Percentiles rank a stretch among this genome's conserved stretches.
Conservation (phyloP, 2,329 filamentous ascomycete species). For the Xylariaceae sp. region DNA sequence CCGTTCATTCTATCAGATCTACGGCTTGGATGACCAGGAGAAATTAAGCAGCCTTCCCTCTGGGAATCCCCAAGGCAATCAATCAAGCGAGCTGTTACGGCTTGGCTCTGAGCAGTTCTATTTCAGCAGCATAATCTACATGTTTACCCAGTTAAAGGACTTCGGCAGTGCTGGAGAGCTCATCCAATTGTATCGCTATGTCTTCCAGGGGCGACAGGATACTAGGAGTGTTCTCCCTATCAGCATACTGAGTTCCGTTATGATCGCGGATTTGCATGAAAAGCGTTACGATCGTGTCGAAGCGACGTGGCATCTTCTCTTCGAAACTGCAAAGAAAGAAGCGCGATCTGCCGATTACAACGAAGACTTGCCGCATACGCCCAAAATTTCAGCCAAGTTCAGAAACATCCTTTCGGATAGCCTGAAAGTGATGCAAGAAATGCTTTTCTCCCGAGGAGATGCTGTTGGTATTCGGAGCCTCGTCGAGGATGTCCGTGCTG, state of each 20-base stretch:
- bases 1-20: conserved; percentile 39
- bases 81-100: conserved; percentile 23
- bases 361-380: conserved; percentile 38
- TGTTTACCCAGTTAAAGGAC: conserved; percentile 47
- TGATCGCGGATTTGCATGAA: conserved; percentile 65
- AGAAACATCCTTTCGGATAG: conserved; percentile 58
- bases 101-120: conserved; percentile 30
- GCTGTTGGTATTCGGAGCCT: conserved; percentile 50
- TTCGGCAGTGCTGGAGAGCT: conserved; percentile 60
- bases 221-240: conserved; percentile 48
- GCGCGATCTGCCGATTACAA: conserved; percentile 39
- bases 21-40: conserved; percentile 23
- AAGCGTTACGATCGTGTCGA: conserved; percentile 63
- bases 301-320: conserved; percentile 66
- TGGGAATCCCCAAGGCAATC: neutral
- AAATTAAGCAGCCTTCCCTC: conserved; percentile 12
- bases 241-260: conserved; percentile 64
- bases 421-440: conserved; percentile 52
- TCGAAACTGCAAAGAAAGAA: conserved; percentile 53
- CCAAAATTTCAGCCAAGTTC: conserved; percentile 47
- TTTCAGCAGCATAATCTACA: conserved; percentile 46
- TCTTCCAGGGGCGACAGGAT: conserved; percentile 41
- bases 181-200: conserved; percentile 54
- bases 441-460: conserved; percentile 46
- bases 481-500: conserved; percentile 57